Evolutionary conservation across 2,329 filamentous ascomycete genomes (phyloP), one percentile per base, ranked within the genome.

Genomic region (Cytospora schulzeri): DNA sequence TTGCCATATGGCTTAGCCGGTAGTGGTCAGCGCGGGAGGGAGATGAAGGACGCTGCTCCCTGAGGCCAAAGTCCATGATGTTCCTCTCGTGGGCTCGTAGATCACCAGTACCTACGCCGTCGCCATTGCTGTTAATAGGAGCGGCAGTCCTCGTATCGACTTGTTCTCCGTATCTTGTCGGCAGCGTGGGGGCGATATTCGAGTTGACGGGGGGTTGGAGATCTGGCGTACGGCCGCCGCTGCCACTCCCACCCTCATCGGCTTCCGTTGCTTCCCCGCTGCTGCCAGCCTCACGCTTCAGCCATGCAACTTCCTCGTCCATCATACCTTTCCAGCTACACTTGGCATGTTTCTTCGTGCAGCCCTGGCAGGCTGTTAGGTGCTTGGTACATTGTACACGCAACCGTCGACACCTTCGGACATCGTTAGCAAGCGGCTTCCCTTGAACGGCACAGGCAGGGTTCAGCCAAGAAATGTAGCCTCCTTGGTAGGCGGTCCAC

Each of bases 281-380:
- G 19, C 75, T 31, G 33, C 62, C 62, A 31, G 33, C 54, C 62
- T 76, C 75, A 45, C 72, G 71, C 60, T 74, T 77, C 4, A 78
- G 69, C 69, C 73, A 71, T 3, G 71, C 71, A 31, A 79, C 71
- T 66, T 96, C 93, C 3, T 90, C 88, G 35, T 91, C 87, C 19
- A 86, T 88, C n/a, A 95, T 86, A 53, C 90, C 87, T 69, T 88
- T 91, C 92, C 92, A 96, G 17, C 88, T 88, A 74, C 92, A 96
- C 71, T 93, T 93, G 24, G 91, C 91, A 73, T 96, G 92, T 74
- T 96, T 96, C 74, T 91, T 93, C 0, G 92, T 96, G 75, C 92
- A 96, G 26, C 91, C 92, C 75, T 90, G 87, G 72, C 93, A 96
- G 11, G 92, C 91, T 0, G 92, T 96, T 48, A 95, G 80, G 68